Percentiles rank a stretch among this genome's conserved stretches.
Conservation (phyloP, 2,329 filamentous ascomycete species). For the Colletotrichum tofieldiae region DNA sequence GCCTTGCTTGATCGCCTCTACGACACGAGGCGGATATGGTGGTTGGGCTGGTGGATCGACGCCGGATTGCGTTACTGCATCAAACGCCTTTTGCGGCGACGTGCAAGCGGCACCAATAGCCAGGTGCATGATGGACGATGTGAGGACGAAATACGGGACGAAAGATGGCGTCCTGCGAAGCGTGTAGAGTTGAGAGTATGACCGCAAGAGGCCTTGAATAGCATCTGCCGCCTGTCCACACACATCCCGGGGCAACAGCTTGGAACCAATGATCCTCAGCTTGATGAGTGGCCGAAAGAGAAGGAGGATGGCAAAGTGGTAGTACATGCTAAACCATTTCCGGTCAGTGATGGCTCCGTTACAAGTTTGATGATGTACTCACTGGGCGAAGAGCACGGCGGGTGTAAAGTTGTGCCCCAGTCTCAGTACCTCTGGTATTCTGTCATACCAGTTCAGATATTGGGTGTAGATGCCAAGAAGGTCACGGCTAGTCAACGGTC, state of each 20-base stretch:
- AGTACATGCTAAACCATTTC: slow-evolving; percentile 72
- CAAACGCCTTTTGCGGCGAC: slow-evolving; percentile 33
- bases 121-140: slow-evolving; percentile 73
- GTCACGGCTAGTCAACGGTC: slow-evolving; percentile 74
- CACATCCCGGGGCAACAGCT: slow-evolving; percentile 75
- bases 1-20: slow-evolving; percentile 66
- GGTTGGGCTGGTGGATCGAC: slow-evolving; percentile 49
- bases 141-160: slow-evolving; percentile 75
- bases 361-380: slow-evolving; percentile 54
- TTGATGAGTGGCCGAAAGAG: slow-evolving; percentile 82
- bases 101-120: slow-evolving; percentile 63
- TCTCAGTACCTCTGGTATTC: slow-evolving; percentile 75
- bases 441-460: slow-evolving; percentile 81
- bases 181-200: slow-evolving; percentile 73
- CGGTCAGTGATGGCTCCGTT: neutral
- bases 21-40: slow-evolving; percentile 57
- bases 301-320: slow-evolving; percentile 79
- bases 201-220: slow-evolving; percentile 69
- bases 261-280: slow-evolving; percentile 73
- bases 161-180: slow-evolving; percentile 73
- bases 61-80: slow-evolving; percentile 23
- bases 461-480: slow-evolving; percentile 77
- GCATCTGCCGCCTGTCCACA: slow-evolving; percentile 75
- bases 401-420: slow-evolving; percentile 80
- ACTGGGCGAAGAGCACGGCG: slow-evolving; percentile 82